Base-by-base conservation (phyloP, 441 rosid genomes). In the Pelargonium fulgidum region DNA sequence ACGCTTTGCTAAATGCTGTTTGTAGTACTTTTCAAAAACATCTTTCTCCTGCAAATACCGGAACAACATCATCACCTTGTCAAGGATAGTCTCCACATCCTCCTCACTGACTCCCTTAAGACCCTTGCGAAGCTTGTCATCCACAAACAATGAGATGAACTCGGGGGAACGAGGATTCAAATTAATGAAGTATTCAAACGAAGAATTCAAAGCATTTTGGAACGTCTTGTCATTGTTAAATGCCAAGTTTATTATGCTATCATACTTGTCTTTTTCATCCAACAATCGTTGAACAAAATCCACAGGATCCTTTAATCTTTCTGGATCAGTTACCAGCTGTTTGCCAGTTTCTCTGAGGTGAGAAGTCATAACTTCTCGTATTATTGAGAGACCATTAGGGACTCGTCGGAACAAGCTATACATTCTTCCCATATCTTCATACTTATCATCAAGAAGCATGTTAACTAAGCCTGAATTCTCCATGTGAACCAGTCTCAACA, bases 11-110 rank as follows among this genome's bases (percentile, higher is more conserved):
- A 91, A 80, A 75, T 93, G 97, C 86, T 89, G 98, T 65, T 91
- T 93, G 76, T 93, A 93, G 76, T 93, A 93, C 86, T 93, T 93
- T 68, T 93, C 98, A 68, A 91, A 93, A 6, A 93, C 93, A 77
- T 93, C 98, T 72, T 93, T 93, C 85, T 93, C 98, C 82, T 93
- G 97, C 78, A 93, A 82, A 79, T 93, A 91, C 41, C 96, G 90
- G 85, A 93, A 91, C 70, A 93, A 76, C 98, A 89, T 88, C 98
- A 93, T 93, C 69, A 93, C 98, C 81, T 93, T 93, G 79, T 93
- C 98, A 16, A 91, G 95, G 66, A 93, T 85, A 64, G 80, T 74
- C 80, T 93, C 98, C 71, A 89, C 97, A 78, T 91, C 98, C 79
- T 81, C 96, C 79, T 93, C 97, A 39, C 87, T 78, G 7, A 87